Base-by-base conservation (phyloP, 768 basidiomycete species). In the Agrocybe pediades region DNA sequence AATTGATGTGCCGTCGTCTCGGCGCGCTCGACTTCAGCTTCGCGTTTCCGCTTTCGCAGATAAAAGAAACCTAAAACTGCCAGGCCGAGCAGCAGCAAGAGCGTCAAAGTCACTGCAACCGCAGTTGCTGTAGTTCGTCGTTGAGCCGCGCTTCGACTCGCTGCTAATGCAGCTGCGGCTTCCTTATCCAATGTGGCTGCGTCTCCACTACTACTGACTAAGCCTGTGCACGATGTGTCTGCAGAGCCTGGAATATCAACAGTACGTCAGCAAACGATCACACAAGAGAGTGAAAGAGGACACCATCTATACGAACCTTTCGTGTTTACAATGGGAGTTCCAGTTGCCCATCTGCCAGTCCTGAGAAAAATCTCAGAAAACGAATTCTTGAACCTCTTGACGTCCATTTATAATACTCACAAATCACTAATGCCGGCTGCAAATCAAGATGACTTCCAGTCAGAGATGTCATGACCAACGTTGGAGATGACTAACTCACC, bases 351-450 rank as follows among this genome's bases (percentile, higher is more conserved):
- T 46, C 67, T 65, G n/a, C 75, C 77, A 25, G 69, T 71, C 27
- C 79, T 81, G 54, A 36, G 45, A 36, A 51, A 33, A 23, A 30
- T 24, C 11, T 23, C 11, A 25, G 49, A 23, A 40, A 51, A 52
- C 45, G 26, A 45, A 51, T 25, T 15, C 42, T 23, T 24, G 23
- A 29, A 26, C 49, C 25, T 26, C 21, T 25, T 52, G 25, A 30
- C n/a, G n/a, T 17, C 16, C 27, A 45, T 33, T 20, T n/a, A 13
- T 33, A 2, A 74, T 73, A 71, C 82, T 72, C 56, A 81, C 81
- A 67, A 61, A 61, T 80, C 75, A 51, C 66, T 68, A 55, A 76
- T 64, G 16, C 72, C 62, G 39, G 67, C 79, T 81, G 56, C 39
- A 36, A 30, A 40, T 33, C 2, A 26, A 21, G 45, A 30, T 46